Evolutionary conservation across 2,329 filamentous ascomycete genomes (phyloP).

Genomic region (Ophiocordyceps sinensis): DNA sequence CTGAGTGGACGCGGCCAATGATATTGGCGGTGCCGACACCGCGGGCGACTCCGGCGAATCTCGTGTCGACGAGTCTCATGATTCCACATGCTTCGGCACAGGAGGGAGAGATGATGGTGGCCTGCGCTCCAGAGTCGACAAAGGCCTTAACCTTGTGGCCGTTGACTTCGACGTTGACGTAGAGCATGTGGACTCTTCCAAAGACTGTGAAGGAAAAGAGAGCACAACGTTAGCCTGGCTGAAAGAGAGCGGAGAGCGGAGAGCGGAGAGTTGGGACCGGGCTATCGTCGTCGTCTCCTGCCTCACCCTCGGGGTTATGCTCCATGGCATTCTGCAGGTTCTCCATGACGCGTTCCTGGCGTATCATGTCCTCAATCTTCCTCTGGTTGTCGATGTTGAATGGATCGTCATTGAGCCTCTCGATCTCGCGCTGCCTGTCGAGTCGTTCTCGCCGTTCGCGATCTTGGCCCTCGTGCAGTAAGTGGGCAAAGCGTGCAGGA

Average conservation of each 20-base stretch:
- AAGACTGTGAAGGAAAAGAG: slow-evolving; percentile 50
- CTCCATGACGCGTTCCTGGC: slow-evolving; percentile 85
- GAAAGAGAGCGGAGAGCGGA: not conserved
- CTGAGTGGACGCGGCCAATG: slow-evolving; percentile 86
- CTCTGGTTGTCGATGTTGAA: slow-evolving; percentile 86
- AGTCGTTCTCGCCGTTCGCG: slow-evolving; percentile 58
- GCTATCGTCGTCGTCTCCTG: not conserved
- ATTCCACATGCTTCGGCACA: slow-evolving; percentile 89
- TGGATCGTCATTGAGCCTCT: slow-evolving; percentile 77
- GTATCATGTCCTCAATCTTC: slow-evolving; percentile 93
- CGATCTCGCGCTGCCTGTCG: slow-evolving; percentile 71
- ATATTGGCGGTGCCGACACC: slow-evolving; percentile 93
- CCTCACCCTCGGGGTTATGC: slow-evolving; percentile 81
- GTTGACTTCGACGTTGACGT: slow-evolving; percentile 92
- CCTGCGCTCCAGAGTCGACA: slow-evolving; percentile 93
- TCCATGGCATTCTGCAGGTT: slow-evolving; percentile 95
- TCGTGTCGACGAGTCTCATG: slow-evolving; percentile 85
- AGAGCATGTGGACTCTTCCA: slow-evolving; percentile 88
- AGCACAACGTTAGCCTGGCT: not conserved
- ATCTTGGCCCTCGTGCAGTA: slow-evolving; percentile 53
- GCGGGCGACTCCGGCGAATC: slow-evolving; percentile 81
- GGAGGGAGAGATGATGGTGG: slow-evolving; percentile 94
- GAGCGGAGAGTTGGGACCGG: not conserved
- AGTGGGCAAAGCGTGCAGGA: slow-evolving; percentile 58
- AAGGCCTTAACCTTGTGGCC: slow-evolving; percentile 85